These are phyloP conservation scores for Psilocybe cyanescens DNA, from an alignment of 768 basidiomycete genomes.

Conservation along the genomic window DNA sequence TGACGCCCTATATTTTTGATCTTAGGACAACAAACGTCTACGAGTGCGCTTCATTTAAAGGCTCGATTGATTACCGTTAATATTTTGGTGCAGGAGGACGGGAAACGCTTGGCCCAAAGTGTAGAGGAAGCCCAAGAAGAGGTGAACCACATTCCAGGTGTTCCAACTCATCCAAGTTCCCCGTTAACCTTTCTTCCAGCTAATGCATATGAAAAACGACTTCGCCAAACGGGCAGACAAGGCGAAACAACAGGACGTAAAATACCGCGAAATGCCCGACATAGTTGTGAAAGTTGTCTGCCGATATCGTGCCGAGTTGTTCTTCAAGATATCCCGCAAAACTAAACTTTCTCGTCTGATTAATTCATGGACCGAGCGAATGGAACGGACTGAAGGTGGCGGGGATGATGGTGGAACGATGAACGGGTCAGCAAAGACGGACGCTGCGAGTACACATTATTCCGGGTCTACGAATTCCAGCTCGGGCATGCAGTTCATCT, in stretches of 20 bases:
- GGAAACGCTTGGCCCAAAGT: conserved; percentile 75
- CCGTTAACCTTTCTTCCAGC: conserved; percentile 40
- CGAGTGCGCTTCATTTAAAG: conserved; percentile 53
- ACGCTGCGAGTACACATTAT: conserved; percentile 49
- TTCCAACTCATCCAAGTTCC: background rate
- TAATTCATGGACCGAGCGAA: conserved; percentile 87
- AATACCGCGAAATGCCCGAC: conserved; percentile 86
- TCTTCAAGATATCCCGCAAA: conserved; percentile 93
- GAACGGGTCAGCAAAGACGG: conserved; percentile 56
- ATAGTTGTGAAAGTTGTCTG: conserved; percentile 89
- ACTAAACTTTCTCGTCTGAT: conserved; percentile 84
- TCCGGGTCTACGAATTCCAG: conserved; percentile 40
- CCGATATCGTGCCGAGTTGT: conserved; percentile 87
- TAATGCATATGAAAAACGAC: conserved; percentile 81
- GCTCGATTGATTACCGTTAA: conserved; percentile 1
- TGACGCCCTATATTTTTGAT: conserved; percentile 11
- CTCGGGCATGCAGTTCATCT: conserved; percentile 76
- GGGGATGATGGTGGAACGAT: conserved; percentile 37
- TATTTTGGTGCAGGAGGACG: conserved; percentile 69
- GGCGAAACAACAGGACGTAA: conserved; percentile 77
- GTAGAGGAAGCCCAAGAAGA: conserved; percentile 90
- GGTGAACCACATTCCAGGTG: conserved; percentile 42
- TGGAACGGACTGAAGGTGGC: conserved; percentile 67
- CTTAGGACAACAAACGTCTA: conserved; percentile 86
- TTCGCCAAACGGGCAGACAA: conserved; percentile 81